Base-by-base conservation (phyloP, 352 stramenopile species). In the Salisapilia sapeloensis region DNA sequence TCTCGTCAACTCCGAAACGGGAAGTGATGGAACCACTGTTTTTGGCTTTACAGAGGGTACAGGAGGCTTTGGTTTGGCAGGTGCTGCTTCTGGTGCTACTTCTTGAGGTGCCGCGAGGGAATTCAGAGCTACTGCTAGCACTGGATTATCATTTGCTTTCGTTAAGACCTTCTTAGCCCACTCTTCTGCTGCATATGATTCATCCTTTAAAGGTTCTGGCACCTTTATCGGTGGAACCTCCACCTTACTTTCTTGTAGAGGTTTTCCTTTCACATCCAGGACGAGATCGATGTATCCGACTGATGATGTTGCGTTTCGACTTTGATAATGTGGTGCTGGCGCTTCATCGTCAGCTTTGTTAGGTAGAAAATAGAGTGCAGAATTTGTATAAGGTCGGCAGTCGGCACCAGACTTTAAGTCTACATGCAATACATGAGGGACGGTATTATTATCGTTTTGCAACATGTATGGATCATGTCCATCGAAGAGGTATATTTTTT, bases 371-470 rank as follows among this genome's bases (percentile, higher is more conserved):
- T 89, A 89, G 29, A 89, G 33, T 11, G 57, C 53, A 23, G 75
- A 74, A 24, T 84, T 69, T 17, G 72, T 75, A 44, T 89, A 89
- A 2, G 72, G 56, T 8, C 72, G 61, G 25, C 66, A 77, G 0
- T 56, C 46, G 21, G 69, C 38, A 5, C 69, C 69, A 18, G 58
- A 79, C 7, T 80, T 34, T 4, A 89, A 38, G 24, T 85, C 66
- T 2, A 89, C 59, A 26, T 84, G 66, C 12, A 86, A 53, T 4
- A 80, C 41, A 14, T 40, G 53, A 11, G n/a, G n/a, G n/a, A n/a
- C n/a, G n/a, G n/a, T n/a, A n/a, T n/a, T n/a, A n/a, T 57, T 42
- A 4, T 41, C 29, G 4, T 48, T 43, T 23, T 40, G 40, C 9
- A 53, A 34, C 6, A 35, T 23, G 25, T 51, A 28, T 9, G 37